Evolutionary conservation across 2,329 filamentous ascomycete genomes (phyloP).

Genomic region (Colletotrichum godetiae): DNA sequence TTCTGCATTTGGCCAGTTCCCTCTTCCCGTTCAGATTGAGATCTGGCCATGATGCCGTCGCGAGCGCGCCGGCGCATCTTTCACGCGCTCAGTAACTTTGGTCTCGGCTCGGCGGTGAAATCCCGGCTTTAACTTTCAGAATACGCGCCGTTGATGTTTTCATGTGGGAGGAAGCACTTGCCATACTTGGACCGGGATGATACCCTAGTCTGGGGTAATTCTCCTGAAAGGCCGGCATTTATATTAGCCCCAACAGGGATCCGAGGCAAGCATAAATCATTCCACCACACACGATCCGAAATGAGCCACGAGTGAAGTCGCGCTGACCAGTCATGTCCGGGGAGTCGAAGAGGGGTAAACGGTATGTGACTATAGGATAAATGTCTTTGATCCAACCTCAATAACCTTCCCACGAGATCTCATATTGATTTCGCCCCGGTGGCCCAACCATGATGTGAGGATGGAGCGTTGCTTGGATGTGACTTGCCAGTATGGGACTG

Average conservation of each 20-base stretch:
- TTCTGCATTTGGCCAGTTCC: neutral
- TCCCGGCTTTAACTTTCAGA: neutral
- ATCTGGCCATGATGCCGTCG: neutral
- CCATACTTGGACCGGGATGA: slow-evolving; percentile 2
- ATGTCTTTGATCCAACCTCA: slow-evolving; percentile 25
- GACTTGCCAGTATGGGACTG: slow-evolving; percentile 19
- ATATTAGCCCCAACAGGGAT: neutral
- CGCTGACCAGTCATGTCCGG: neutral
- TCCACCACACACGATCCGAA: slow-evolving; percentile 26
- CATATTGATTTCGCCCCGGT: neutral
- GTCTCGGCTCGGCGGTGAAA: neutral
- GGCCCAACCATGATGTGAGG: neutral
- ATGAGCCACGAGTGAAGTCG: neutral
- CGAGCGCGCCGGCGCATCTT: neutral
- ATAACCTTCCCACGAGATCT: neutral
- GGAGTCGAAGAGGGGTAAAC: slow-evolving; percentile 7
- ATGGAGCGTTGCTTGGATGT: neutral
- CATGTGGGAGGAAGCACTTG: neutral
- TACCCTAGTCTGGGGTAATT: slow-evolving; percentile 24
- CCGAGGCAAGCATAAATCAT: slow-evolving; percentile 1
- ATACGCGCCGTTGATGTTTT: neutral
- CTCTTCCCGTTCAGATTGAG: too few relatives aligned
- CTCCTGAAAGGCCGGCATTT: slow-evolving; percentile 15
- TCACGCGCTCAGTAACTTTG: neutral
- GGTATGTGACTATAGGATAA: slow-evolving; percentile 7